Evolutionary conservation across 768 basidiomycete genomes (phyloP).

Genomic region (Chiua virens): DNA sequence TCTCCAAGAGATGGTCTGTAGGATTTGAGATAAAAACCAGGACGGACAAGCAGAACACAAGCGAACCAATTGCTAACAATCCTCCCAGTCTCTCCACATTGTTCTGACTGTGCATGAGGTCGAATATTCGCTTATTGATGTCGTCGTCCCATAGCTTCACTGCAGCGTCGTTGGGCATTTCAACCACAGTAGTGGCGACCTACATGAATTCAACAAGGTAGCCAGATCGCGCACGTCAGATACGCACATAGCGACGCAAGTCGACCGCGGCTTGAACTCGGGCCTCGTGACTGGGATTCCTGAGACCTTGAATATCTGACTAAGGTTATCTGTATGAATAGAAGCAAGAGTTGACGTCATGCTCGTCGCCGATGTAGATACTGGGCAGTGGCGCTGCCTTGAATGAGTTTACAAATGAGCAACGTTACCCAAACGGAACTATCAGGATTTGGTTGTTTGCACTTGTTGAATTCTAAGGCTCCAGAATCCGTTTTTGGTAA

Average conservation of each 20-base stretch:
- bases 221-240: conserved; percentile 9
- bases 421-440: conserved; percentile 1
- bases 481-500: conserved; percentile 10
- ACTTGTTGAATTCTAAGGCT: conserved; percentile 27
- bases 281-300: conserved; percentile 61
- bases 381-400: not conserved
- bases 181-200: conserved; percentile 72
- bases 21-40: conserved; percentile 8
- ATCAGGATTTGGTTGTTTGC: conserved; percentile 32
- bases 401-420: conserved; percentile 5
- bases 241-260: conserved; percentile 69
- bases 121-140: conserved; percentile 77
- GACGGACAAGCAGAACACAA: not conserved
- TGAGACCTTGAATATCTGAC: conserved; percentile 63
- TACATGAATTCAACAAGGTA: conserved; percentile 30
- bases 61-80: conserved; percentile 80
- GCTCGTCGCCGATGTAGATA: conserved; percentile 22
- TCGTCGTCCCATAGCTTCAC: conserved; percentile 85
- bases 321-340: conserved; percentile 60
- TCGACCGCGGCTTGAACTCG: conserved; percentile 70
- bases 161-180: conserved; percentile 80
- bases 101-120: conserved; percentile 80
- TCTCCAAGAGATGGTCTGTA: conserved; percentile 71
- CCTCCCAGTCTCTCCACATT: conserved; percentile 83
- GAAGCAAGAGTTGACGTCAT: conserved; percentile 66